These are phyloP conservation scores for Chlorella sorokiniana DNA, from an alignment of 139 green algal genomes.

Conservation along the genomic window DNA sequence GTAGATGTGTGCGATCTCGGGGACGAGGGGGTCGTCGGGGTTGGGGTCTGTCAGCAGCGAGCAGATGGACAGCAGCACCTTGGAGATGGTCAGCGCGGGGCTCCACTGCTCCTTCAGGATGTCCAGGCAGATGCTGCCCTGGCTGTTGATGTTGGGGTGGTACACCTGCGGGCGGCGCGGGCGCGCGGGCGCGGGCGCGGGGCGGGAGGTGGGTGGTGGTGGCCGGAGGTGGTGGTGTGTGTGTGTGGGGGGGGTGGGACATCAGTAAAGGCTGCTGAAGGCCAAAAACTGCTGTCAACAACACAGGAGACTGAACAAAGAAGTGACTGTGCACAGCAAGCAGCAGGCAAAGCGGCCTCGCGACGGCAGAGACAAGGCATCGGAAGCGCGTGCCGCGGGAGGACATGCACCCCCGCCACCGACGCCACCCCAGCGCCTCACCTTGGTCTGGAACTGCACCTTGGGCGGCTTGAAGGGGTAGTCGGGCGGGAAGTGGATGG, in stretches of 20 bases:
- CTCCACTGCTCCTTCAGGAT: slow-evolving; percentile 99
- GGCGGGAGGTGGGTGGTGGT: no score
- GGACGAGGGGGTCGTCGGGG: slow-evolving; percentile 96
- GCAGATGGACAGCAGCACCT: slow-evolving; percentile 97
- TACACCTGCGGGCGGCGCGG: slow-evolving; percentile 74
- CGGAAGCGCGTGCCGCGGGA: no score
- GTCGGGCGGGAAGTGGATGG: slow-evolving; percentile 96
- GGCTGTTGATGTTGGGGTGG: slow-evolving; percentile 98
- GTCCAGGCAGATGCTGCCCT: slow-evolving; percentile 97
- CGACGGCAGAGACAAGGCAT: no score
- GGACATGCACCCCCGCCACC: not conserved
- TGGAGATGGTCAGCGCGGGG: slow-evolving; percentile 96
- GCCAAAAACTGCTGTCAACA: no score
- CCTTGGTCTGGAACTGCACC: slow-evolving; percentile 95
- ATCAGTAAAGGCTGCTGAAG: no score
- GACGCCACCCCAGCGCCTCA: not conserved
- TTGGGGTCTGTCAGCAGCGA: slow-evolving; percentile 99
- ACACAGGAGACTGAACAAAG: no score
- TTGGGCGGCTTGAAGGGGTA: slow-evolving; percentile 98
- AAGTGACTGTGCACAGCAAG: no score
- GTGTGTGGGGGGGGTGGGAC: no score
- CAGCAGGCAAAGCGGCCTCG: no score
- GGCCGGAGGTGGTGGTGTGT: no score
- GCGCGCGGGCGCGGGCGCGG: not conserved
- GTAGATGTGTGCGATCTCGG: slow-evolving; percentile 99